These are phyloP conservation scores for Rubroshorea leprosula DNA, from an alignment of 345 rosid genomes.

Conservation along the genomic window DNA sequence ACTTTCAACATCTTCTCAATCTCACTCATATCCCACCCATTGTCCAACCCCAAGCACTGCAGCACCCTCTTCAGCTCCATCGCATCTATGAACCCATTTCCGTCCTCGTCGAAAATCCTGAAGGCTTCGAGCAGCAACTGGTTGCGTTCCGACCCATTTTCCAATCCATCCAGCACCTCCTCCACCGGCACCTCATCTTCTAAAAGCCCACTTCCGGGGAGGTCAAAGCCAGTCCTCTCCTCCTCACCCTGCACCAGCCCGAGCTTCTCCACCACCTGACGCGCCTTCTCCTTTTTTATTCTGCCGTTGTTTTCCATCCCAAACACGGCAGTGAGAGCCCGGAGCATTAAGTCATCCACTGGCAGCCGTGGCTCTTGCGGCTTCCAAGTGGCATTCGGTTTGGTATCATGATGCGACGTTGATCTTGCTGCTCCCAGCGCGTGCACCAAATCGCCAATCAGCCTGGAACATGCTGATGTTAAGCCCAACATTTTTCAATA, in stretches of 20 bases:
- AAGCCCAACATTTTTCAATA: conserved; percentile 25
- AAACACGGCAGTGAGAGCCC: conserved; percentile 37
- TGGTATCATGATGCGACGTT: conserved; percentile 9
- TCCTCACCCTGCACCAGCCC: conserved; percentile 29
- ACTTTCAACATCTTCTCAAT: conserved; percentile 41
- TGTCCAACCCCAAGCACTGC: conserved; percentile 41
- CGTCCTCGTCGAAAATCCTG: no score
- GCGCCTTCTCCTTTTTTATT: conserved; percentile 35
- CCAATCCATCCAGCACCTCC: conserved; percentile 15
- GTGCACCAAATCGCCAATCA: conserved; percentile 30
- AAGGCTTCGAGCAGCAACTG: no score
- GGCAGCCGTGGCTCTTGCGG: not conserved
- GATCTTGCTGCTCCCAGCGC: conserved; percentile 27
- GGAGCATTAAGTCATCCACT: conserved; percentile 23
- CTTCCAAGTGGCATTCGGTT: conserved; percentile 7
- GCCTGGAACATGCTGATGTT: conserved; percentile 26
- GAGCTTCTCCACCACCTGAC: conserved; percentile 41
- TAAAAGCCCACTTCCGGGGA: conserved; percentile 13
- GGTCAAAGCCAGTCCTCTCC: conserved; percentile 22
- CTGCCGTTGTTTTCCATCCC: conserved; percentile 42
- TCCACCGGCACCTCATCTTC: conserved; percentile 26
- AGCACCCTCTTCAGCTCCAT: conserved; percentile 42
- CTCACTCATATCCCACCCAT: conserved; percentile 44
- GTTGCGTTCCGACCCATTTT: no score
- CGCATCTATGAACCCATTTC: no score